Evolutionary conservation across 169 alveolate genomes (phyloP), one percentile per base, ranked within the genome.

Genomic region (Eimeria sp.): DNA sequence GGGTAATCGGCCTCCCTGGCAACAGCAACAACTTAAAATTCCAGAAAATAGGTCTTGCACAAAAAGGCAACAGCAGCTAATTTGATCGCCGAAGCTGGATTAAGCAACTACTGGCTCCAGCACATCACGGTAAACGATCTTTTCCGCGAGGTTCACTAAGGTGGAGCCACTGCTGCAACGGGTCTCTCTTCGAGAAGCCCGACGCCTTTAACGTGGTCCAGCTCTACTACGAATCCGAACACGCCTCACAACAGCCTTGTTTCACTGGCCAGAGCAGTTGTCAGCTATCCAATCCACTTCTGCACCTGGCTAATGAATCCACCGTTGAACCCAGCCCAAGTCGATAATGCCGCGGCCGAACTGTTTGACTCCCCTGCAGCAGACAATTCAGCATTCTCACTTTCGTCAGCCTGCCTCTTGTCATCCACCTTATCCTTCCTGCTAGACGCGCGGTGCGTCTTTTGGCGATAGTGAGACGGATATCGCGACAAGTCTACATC

Each of bases 271-370:
- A n/a, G 25, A 37, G 30, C 90, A 56, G 66, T 23, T 30, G 54
- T 16, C 49, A 40, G 74, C 30, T 87, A 87, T 82, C 82, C 40
- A 40, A 87, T 87, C 93, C 93, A 87, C 93, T 66, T 87, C 40
- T 87, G 93, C 60, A 87, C 93, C 82, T 87, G 93, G 49, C 76
- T 62, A 62, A 87, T 87, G n/a, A 87, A 64, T 46, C 93, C 62
- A 46, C 82, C 82, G 52, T 87, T 87, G 82, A 87, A 87, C 25
- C 93, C 82, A 46, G 68, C 58, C 93, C 93, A 87, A 6, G 54
- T 83, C 78, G 74, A n/a, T 25, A 83, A 87, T 25, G 68, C 40
- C 60, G 72, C 33, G 40, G 82, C 6, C 49, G 93, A 23, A 83
- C 82, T 87, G 93, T 60, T 60, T 11, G 93, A 64, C 6, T 64